Evolutionary conservation across 257 asterid genomes (phyloP).

Genomic region (Solanum sejunctum): DNA sequence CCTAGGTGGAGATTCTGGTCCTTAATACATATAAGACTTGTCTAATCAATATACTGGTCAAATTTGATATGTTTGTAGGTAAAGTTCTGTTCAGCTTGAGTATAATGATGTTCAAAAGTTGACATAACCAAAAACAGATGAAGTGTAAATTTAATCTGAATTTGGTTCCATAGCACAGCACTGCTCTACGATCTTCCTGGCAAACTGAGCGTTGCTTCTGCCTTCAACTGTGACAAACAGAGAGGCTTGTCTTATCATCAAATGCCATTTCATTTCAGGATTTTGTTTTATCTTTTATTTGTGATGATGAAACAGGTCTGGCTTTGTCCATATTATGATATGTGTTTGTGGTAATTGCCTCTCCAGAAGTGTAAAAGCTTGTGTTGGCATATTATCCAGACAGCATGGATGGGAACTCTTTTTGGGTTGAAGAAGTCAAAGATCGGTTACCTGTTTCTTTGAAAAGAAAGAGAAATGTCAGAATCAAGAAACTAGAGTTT

Average conservation of each 20-base stretch:
- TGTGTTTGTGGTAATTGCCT: background rate
- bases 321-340: background rate
- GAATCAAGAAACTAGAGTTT: slow-evolving; percentile 41
- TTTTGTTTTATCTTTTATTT: background rate
- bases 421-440: slow-evolving; percentile 57
- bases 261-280: background rate
- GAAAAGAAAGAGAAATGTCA: slow-evolving; percentile 55
- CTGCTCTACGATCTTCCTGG: background rate
- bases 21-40: background rate
- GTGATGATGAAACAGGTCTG: background rate
- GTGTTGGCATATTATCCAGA: background rate
- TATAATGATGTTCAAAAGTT: background rate
- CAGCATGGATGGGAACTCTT: slow-evolving; percentile 37
- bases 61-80: background rate
- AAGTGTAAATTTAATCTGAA: background rate
- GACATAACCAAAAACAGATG: background rate
- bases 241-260: background rate
- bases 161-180: background rate
- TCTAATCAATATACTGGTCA: background rate
- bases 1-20: background rate
- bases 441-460: slow-evolving; percentile 13
- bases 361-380: background rate
- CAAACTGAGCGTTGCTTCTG: background rate
- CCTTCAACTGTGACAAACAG: background rate
- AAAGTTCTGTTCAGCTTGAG: background rate